phyloP scores from a whole-genome alignment of 768 basidiomycete species.

The Megacollybia marginata region DNA sequence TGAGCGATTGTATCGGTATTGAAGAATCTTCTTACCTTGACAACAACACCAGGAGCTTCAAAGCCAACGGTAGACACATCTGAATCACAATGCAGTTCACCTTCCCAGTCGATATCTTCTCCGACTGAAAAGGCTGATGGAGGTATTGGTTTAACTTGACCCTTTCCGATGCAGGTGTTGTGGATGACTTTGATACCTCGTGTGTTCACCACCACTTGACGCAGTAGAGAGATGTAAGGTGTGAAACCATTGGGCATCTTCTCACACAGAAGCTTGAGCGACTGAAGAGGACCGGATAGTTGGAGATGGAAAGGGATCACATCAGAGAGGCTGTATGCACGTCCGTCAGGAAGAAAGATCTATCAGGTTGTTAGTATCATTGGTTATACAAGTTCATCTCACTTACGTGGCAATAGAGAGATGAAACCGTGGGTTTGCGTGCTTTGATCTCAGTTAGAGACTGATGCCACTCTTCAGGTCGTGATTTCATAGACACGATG shows the following conservation, averaged over 20 bases:
- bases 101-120: slow-evolving; percentile 56
- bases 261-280: slow-evolving; percentile 19
- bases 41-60: slow-evolving; percentile 7
- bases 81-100: slow-evolving; percentile 19
- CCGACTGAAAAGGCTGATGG: slow-evolving; percentile 23
- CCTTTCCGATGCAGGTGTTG: slow-evolving; percentile 39
- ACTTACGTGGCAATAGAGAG: slow-evolving; percentile 4
- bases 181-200: slow-evolving; percentile 28
- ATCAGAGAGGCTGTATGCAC: slow-evolving; percentile 46
- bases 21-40: slow-evolving; percentile 25
- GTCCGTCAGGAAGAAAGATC: slow-evolving; percentile 55
- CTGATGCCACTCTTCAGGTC: slow-evolving; percentile 11
- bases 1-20: too few species aligned
- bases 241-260: too few species aligned
- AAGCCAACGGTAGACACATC: background rate
- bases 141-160: slow-evolving; percentile 37
- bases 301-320: slow-evolving; percentile 63
- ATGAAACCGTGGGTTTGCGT: background rate
- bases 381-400: background rate
- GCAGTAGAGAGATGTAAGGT: slow-evolving; percentile 36
- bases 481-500: slow-evolving; percentile 5
- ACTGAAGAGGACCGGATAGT: slow-evolving; percentile 36
- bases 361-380: slow-evolving; percentile 11
- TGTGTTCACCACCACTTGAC: slow-evolving; percentile 36
- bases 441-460: slow-evolving; percentile 4